Evolutionary conservation across 306 rosid genomes (phyloP).

Genomic region (Corylus avellana): DNA sequence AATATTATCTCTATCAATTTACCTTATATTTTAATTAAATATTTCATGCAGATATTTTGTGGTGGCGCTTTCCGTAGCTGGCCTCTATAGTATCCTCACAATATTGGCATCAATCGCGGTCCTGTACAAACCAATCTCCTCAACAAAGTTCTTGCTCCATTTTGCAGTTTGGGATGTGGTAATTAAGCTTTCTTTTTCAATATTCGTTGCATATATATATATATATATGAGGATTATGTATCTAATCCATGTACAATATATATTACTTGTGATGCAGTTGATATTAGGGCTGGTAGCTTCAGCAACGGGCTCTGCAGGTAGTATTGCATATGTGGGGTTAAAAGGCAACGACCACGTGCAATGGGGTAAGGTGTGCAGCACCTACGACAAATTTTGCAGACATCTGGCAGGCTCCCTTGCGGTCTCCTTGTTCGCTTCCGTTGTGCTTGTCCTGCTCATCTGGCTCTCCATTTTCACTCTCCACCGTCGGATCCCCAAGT

Average conservation of each 20-base stretch:
- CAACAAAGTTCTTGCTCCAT: constrained; percentile 53
- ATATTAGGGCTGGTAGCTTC: constrained; percentile 76
- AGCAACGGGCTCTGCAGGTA: constrained; percentile 77
- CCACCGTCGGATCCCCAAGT: constrained; percentile 57
- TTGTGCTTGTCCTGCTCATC: constrained; percentile 39
- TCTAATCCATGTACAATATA: too few species aligned
- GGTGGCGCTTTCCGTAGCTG: constrained; percentile 71
- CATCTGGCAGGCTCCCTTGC: constrained; percentile 42
- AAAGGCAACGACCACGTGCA: constrained; percentile 64
- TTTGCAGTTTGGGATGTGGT: constrained; percentile 66
- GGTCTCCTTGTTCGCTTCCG: constrained; percentile 42
- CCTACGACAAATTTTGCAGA: constrained; percentile 41
- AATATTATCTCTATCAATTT: too few species aligned
- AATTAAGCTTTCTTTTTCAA: constrained; percentile 12
- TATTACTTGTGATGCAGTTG: constrained; percentile 46
- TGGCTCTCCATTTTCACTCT: constrained; percentile 43
- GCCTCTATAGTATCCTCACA: constrained; percentile 66
- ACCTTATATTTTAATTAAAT: too few species aligned
- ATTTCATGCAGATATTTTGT: constrained; percentile 67
- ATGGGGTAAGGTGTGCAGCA: constrained; percentile 45
- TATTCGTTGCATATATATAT: neutral
- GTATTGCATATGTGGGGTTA: constrained; percentile 65
- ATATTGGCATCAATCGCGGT: constrained; percentile 57
- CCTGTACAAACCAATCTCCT: constrained; percentile 42
- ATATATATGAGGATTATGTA: too few species aligned